A percentile compares a stretch with the other conserved stretches of the same genome.
Conservation (phyloP, 768 basidiomycete species). For the Xerocomellus amylosporus region DNA sequence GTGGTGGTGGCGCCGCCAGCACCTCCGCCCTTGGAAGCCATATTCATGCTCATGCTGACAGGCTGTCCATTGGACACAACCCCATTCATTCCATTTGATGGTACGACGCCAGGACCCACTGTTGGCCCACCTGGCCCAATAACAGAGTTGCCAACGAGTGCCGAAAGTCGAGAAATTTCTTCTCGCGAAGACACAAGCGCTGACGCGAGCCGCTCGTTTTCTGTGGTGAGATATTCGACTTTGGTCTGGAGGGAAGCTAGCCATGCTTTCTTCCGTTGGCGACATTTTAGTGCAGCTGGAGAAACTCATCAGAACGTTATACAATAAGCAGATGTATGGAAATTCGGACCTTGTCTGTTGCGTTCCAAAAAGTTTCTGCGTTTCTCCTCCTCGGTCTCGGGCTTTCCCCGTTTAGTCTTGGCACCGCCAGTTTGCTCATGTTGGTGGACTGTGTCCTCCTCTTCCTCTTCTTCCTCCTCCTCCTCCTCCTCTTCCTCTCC, state of each 20-base stretch:
- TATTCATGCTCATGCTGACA: conserved; percentile 43
- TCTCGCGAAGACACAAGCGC: conserved; percentile 87
- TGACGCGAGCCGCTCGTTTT: conserved; percentile 90
- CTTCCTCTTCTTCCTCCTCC: conserved; percentile 40
- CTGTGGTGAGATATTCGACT: conserved; percentile 87
- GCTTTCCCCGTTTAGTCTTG: conserved; percentile 54
- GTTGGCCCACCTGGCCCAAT: conserved; percentile 41
- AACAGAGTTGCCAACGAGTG: conserved; percentile 65
- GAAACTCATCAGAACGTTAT: conserved; percentile 3
- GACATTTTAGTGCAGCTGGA: conserved; percentile 94
- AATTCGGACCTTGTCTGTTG: conserved; percentile 82
- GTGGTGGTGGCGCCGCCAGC: conserved; percentile 29
- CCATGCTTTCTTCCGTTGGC: conserved; percentile 99
- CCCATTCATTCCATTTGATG: conserved; percentile 25
- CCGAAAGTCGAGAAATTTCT: conserved; percentile 81
- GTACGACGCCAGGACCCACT: conserved; percentile 30
- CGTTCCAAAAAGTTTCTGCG: conserved; percentile 94
- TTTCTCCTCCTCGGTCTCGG: conserved; percentile 98
- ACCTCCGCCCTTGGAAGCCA: conserved; percentile 37
- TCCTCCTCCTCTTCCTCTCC: conserved; percentile 39
- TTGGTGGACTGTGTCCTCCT: conserved; percentile 30
- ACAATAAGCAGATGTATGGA: background rate
- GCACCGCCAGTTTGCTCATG: conserved; percentile 14
- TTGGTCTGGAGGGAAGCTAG: conserved; percentile 87
- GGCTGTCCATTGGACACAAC: conserved; percentile 34